Evolutionary conservation across 345 rosid genomes (phyloP).

Genomic region (Rhodamnia rubescens): DNA sequence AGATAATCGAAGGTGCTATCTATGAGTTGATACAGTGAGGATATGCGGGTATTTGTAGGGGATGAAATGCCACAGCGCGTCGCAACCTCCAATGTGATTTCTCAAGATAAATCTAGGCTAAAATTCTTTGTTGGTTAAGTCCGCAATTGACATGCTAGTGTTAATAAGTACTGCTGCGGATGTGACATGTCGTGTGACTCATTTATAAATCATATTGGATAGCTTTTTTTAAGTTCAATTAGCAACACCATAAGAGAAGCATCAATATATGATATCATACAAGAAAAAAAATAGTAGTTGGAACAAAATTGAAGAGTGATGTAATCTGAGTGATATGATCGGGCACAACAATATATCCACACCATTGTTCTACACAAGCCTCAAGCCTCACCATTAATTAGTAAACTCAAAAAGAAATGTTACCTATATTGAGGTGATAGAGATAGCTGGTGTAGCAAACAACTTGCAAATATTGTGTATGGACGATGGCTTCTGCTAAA

Average conservation of each 20-base stretch:
- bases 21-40: neutral
- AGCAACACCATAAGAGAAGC: neutral
- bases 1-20: neutral
- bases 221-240: neutral
- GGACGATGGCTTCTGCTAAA: neutral
- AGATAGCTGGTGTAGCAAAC: neutral
- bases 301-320: neutral
- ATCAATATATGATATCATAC: neutral
- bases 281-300: neutral
- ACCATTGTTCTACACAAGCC: neutral
- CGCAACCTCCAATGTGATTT: neutral
- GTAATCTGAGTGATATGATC: neutral
- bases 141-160: neutral
- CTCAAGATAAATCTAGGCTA: neutral
- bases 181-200: neutral
- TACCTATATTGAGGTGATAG: neutral
- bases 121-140: neutral
- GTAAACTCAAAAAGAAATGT: neutral
- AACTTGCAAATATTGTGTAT: neutral
- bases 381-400: neutral
- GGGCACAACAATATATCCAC: neutral
- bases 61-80: neutral
- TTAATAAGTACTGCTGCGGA: neutral
- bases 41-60: neutral
- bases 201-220: neutral